Base-by-base conservation (phyloP, 1,284 basidiomycete genomes). In the Pascua sp. region DNA sequence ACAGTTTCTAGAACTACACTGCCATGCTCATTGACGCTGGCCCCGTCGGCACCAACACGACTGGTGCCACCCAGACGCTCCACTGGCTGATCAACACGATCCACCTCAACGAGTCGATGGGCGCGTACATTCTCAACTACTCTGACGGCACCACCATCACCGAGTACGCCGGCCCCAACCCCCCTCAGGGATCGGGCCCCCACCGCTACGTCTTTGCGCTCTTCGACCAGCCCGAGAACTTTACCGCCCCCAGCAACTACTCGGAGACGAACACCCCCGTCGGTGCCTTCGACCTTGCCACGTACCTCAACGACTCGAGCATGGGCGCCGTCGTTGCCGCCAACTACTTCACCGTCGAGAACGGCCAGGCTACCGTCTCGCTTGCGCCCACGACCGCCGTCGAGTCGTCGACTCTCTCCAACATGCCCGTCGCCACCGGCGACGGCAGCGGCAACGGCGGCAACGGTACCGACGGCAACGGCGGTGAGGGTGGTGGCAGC, bases 71-170 rank as follows among this genome's bases (percentile, higher is more conserved):
- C 12, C 68, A 74, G 65, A 88, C 84, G 55, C 83, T 88, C 60
- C 90, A 91, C 78, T 91, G 88, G 88, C 83, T 91, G 49, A 83
- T 85, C 62, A 90, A 90, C 72, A 79, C 76, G 17, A 71, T 88
- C 48, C 80, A 81, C 63, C 82, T 81, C 63, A 70, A 76, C 11
- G 77, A 79, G 32, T 83, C 80, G n/a, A 82, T 87, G 67, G 71
- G 43, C 64, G 67, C 57, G 40, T 57, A 60, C 47, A 47, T 49
- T 37, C 52, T 64, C 53, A 49, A 53, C 56, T 68, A 50, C 65
- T 42, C 44, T 40, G 37, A 44, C 48, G 56, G 52, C 52, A 57
- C 45, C 47, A 56, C 50, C 53, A 73, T 71, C 69, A 89, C 86
- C 17, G 75, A 79, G 53, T 91, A 90, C 72, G 85, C 85, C 55